A percentile compares a stretch with the other conserved stretches of the same genome.
Conservation (phyloP, 2,329 filamentous ascomycete species). For the Phialophora chinensis region DNA sequence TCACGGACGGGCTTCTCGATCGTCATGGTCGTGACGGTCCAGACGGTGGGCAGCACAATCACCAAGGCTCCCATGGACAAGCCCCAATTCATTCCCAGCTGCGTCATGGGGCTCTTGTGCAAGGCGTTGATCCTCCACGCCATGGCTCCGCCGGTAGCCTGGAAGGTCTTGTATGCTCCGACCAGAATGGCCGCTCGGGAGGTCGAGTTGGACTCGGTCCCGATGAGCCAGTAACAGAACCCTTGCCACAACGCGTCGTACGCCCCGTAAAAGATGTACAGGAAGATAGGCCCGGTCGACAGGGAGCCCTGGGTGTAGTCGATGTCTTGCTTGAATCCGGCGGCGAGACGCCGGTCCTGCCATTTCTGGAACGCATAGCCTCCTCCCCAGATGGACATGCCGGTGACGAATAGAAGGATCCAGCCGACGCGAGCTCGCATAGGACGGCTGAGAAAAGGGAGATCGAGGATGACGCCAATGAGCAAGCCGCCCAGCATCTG, state of each 20-base stretch:
- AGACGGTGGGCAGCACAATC: slow-evolving; percentile 60
- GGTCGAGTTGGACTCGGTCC: slow-evolving; percentile 53
- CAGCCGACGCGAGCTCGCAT: slow-evolving; percentile 57
- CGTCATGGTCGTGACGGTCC: slow-evolving; percentile 44
- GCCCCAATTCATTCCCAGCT: slow-evolving; percentile 79
- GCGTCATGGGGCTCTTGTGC: slow-evolving; percentile 63
- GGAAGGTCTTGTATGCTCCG: slow-evolving; percentile 64
- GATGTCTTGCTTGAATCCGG: slow-evolving; percentile 52
- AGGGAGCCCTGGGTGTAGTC: slow-evolving; percentile 56
- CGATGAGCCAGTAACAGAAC: slow-evolving; percentile 67
- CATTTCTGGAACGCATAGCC: slow-evolving; percentile 71
- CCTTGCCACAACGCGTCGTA: slow-evolving; percentile 73
- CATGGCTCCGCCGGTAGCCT: slow-evolving; percentile 79
- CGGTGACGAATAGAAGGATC: slow-evolving; percentile 54
- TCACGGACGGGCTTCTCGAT: slow-evolving; percentile 23
- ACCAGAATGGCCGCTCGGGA: slow-evolving; percentile 53
- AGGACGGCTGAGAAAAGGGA: slow-evolving; percentile 51
- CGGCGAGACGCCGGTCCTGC: slow-evolving; percentile 54
- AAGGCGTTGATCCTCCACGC: slow-evolving; percentile 49
- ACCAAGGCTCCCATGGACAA: slow-evolving; percentile 75
- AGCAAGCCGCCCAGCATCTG: slow-evolving; percentile 62
- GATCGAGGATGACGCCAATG: slow-evolving; percentile 55
- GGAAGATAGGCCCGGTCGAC: slow-evolving; percentile 68
- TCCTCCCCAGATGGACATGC: slow-evolving; percentile 63
- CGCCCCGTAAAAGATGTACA: slow-evolving; percentile 74